These are phyloP conservation scores for Nepenthes mirabilis DNA, from an alignment of 148 eudicot genomes.

Conservation along the genomic window DNA sequence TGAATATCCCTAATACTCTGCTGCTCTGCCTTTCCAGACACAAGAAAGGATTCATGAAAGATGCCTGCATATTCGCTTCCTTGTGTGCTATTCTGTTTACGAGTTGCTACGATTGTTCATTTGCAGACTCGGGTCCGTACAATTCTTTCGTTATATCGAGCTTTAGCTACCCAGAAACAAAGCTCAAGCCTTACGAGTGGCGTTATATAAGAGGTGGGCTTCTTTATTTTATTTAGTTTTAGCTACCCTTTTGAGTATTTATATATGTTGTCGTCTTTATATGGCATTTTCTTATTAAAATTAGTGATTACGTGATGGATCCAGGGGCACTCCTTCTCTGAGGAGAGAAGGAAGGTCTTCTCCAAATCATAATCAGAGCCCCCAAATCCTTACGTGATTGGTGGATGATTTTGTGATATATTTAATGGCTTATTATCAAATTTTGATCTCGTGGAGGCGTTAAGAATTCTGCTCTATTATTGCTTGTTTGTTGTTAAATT, in stretches of 20 bases:
- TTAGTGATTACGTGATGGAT: too few relatives aligned
- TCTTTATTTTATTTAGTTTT: background rate
- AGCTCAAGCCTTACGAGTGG: constrained; percentile 69
- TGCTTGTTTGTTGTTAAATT: background rate
- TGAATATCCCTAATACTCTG: too few relatives aligned
- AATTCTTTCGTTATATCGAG: constrained; percentile 53
- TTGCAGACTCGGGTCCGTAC: constrained; percentile 11
- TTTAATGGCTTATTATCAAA: background rate
- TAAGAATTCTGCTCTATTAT: background rate
- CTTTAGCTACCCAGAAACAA: constrained; percentile 39
- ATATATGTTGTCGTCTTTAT: background rate
- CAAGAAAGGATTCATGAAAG: too few relatives aligned
- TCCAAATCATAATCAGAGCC: too few relatives aligned
- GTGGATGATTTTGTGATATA: background rate
- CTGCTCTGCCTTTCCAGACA: too few relatives aligned
- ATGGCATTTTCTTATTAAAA: background rate
- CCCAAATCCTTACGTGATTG: background rate
- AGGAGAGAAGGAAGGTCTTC: too few relatives aligned
- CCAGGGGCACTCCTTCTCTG: too few relatives aligned
- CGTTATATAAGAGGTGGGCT: constrained; percentile 64
- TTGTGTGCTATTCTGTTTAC: constrained; percentile 8
- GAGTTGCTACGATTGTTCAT: constrained; percentile 17
- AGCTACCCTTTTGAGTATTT: background rate
- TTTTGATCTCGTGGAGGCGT: background rate
- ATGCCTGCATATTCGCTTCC: constrained; percentile 12